Evolutionary conservation across 2,329 filamentous ascomycete species (phyloP).

Genomic region (Penicillium brevicompactum): DNA sequence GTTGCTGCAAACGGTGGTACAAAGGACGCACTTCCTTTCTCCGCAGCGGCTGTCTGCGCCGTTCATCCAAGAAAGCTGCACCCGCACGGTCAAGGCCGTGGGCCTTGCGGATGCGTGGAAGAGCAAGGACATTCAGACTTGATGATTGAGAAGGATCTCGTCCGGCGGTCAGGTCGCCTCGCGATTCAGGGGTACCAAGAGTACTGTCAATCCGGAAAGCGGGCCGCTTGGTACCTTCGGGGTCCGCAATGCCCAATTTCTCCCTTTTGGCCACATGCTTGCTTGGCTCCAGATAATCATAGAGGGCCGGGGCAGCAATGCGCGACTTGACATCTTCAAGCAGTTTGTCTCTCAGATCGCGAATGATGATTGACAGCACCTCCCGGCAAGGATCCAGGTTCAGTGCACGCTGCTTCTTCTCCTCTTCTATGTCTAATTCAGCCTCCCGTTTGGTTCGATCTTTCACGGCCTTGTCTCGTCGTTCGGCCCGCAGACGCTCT

Average conservation of each 20-base stretch:
- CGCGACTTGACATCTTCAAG: constrained; percentile 86
- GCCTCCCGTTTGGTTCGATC: constrained; percentile 71
- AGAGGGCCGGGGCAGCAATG: constrained; percentile 78
- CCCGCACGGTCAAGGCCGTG: constrained; percentile 60
- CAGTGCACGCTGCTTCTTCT: constrained; percentile 82
- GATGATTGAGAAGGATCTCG: constrained; percentile 41
- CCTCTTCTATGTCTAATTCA: constrained; percentile 81
- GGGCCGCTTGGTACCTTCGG: constrained; percentile 61
- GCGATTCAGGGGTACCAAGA: constrained; percentile 63
- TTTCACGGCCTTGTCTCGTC: constrained; percentile 65
- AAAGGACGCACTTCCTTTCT: constrained; percentile 73
- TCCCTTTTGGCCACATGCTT: constrained; percentile 79
- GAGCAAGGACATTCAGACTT: constrained; percentile 61
- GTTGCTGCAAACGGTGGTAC: constrained; percentile 74
- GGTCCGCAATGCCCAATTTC: constrained; percentile 74
- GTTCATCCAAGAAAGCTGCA: constrained; percentile 69
- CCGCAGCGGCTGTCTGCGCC: constrained; percentile 57
- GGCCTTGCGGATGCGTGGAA: constrained; percentile 75
- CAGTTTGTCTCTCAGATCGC: constrained; percentile 82
- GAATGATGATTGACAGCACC: constrained; percentile 75
- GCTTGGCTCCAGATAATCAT: constrained; percentile 78
- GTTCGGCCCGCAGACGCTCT: constrained; percentile 46
- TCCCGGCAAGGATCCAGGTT: constrained; percentile 89
- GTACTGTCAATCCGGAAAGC: constrained; percentile 63
- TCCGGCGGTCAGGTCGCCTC: constrained; percentile 41